Evolutionary conservation across 768 basidiomycete genomes (phyloP).

Genomic region (Leccinum rimulosum): DNA sequence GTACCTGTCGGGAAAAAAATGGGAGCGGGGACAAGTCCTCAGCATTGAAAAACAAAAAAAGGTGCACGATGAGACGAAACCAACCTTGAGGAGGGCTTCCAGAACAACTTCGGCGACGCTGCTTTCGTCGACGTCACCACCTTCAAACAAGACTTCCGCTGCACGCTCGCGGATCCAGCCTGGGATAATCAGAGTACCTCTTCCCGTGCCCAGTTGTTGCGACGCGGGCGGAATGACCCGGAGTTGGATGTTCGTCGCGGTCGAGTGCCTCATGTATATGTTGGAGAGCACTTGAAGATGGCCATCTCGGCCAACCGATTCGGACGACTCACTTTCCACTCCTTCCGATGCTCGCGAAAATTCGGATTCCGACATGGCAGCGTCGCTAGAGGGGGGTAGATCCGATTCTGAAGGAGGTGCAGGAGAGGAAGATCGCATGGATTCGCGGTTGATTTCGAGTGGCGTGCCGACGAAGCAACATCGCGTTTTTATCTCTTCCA

Average conservation of each 20-base stretch:
- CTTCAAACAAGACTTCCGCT: slow-evolving; percentile 87
- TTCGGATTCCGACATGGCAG: slow-evolving; percentile 65
- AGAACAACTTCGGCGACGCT: slow-evolving; percentile 82
- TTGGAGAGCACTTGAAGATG: slow-evolving; percentile 25
- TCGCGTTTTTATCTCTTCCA: slow-evolving; percentile 89
- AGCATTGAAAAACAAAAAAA: not conserved
- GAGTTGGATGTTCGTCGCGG: slow-evolving; percentile 71
- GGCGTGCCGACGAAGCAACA: slow-evolving; percentile 82
- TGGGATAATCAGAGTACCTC: slow-evolving; percentile 79
- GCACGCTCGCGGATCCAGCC: slow-evolving; percentile 95
- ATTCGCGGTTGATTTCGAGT: slow-evolving; percentile 39
- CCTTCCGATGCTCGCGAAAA: slow-evolving; percentile 53
- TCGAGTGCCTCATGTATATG: slow-evolving; percentile 45
- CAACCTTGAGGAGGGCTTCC: slow-evolving; percentile 72
- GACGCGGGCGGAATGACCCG: slow-evolving; percentile 63
- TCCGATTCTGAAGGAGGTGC: slow-evolving; percentile 37
- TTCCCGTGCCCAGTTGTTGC: slow-evolving; percentile 69
- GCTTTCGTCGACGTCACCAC: slow-evolving; percentile 83
- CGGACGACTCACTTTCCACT: slow-evolving; percentile 47
- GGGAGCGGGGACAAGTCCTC: not conserved
- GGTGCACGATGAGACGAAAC: not conserved
- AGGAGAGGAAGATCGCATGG: slow-evolving; percentile 34
- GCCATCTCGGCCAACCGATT: not conserved
- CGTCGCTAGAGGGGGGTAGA: slow-evolving; percentile 48
- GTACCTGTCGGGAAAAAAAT: slow-evolving; percentile 51